Evolutionary conservation across 495 filamentous ascomycete genomes (phyloP), one percentile per base, ranked within the genome.

Genomic region (Talaromyces thailandensis): DNA sequence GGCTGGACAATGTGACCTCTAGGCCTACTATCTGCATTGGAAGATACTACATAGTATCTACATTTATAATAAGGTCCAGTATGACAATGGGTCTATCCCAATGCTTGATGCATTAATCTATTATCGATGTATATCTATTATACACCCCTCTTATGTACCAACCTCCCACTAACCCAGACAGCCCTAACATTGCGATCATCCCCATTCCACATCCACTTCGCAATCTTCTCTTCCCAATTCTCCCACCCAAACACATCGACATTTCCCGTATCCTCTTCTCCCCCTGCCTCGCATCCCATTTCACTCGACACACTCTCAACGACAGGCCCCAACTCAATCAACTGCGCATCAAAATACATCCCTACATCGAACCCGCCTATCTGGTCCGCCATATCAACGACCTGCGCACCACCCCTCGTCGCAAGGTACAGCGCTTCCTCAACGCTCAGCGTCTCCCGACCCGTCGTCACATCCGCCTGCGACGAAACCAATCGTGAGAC

Each of bases 181-280:
- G 74, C 81, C 66, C 73, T 75, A 2, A 88, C 88, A 75, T 95
- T 95, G 65, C 92, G 72, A 71, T 96, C 92, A 78, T 94, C 89
- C 0, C 92, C 92, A 59, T 82, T 88, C 76, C 85, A 96, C 56
- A 96, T 79, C 92, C 92, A 96, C 82, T 96, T 96, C 24, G 88
- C 87, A 9, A 96, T 69, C 68, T 76, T 81, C 58, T 96, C 89
- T 23, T 82, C 78, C 89, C 87, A 91, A 3, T 51, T 81, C 79
- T 96, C 92, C 80, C 82, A 87, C n/a, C 91, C 91, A 79, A 93
- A 96, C 8, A 93, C 68, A 78, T 96, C 91, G 6, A 94, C 90
- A 55, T 60, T 56, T 21, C 59, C 62, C 23, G 40, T 48, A 51
- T 61, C 40, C 16, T 61, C 28, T 23, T 8, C 2, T 25, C 1